Base-by-base conservation (phyloP, 768 basidiomycete species). In the Termitomyces sp. region DNA sequence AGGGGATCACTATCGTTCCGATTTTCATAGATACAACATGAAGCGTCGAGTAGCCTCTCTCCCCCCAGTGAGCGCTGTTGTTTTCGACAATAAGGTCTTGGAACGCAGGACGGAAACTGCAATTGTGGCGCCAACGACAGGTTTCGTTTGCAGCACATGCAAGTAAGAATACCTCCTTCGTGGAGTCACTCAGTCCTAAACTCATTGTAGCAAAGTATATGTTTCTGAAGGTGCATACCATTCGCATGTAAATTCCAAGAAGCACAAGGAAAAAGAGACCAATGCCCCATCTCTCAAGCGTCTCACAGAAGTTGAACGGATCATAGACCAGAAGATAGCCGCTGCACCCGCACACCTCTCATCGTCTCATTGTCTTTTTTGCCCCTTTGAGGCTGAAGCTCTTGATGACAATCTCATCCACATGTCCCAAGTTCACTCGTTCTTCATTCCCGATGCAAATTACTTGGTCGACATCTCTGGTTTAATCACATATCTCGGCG, bases 11-110 rank as follows among this genome's bases (percentile, higher is more conserved):
- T 98, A 96, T 72, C 85, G 86, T 62, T 92, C 93, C 27, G 97
- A 99, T 73, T 90, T 91, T 72, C 97, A 99, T 76, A 81, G 95
- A 55, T 99, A 99, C 75, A 99, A 99, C 69, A 93, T 98, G 87
- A 96, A 96, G 78, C 89, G 95, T 63, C 86, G 94, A 31, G 91
- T 98, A 18, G 95, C 96, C 2, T 85, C 82, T 6, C 81, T 99
- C 2, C 89, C 93, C 9, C 95, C 96, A 2, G 85, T 99, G 66
- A 87, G 85, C 59, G 82, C 80, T 0, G 73, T 79, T 7, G 65
- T 87, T 1, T 99, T 98, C 75, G 88, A 95, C 65, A 84, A 93
- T 67, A 98, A 98, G 68, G 89, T 97, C 13, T 69, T 89, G 31
- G 91, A 96, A 62, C 76, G 92, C 64, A 77, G 84, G 16, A 79